phyloP scores from a whole-genome alignment of 2,329 filamentous ascomycete genomes.

The Colletotrichum theobromicola region DNA sequence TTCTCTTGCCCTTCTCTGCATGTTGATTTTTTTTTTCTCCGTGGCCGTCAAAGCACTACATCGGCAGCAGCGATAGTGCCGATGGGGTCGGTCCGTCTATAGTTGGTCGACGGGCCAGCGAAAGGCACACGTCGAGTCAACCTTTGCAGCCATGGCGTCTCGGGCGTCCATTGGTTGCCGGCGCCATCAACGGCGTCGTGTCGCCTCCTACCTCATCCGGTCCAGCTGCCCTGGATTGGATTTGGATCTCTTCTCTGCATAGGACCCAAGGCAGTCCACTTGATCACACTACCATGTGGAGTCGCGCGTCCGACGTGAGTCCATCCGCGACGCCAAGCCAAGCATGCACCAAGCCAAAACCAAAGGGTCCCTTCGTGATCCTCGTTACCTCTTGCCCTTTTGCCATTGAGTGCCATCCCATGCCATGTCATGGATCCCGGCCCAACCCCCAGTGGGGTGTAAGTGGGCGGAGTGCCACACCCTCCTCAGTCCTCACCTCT shows the following conservation, averaged over 20 bases:
- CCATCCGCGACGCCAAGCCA: background rate
- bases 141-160: background rate
- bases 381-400: background rate
- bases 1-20: background rate
- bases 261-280: background rate
- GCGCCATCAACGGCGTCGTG: background rate
- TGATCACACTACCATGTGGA: background rate
- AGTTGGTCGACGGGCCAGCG: background rate
- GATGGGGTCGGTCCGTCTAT: background rate
- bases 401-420: background rate
- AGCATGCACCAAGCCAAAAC: background rate
- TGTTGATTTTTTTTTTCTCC: background rate
- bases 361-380: background rate
- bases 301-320: background rate
- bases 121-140: background rate
- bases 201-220: background rate
- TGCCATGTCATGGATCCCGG: constrained; percentile 1
- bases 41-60: background rate
- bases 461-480: constrained; percentile 18
- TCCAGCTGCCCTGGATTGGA: background rate
- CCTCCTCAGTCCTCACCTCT: background rate
- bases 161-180: background rate
- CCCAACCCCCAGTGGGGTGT: constrained; percentile 12
- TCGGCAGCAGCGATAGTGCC: background rate
- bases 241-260: background rate